Evolutionary conservation across 108 stramenopile species (phyloP).

Genomic region (Pinguiococcus pyrenoidosus): DNA sequence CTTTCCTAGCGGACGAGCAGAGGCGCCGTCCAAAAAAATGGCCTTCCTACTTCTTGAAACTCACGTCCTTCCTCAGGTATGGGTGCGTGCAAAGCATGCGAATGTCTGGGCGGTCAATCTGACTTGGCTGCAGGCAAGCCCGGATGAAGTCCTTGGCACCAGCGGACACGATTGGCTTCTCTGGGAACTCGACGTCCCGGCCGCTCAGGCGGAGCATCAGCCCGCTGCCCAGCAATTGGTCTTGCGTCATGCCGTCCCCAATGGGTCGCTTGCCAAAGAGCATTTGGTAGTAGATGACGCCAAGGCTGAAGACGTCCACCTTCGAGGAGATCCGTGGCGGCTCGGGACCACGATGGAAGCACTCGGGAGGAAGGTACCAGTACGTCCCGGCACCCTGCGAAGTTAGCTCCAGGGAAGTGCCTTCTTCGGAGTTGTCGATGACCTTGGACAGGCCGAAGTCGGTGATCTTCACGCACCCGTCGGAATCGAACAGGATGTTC

Average conservation of each 20-base stretch:
- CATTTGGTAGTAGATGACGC: slow-evolving; percentile 98
- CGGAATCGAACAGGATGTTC: slow-evolving; percentile 84
- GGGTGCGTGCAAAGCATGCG: slow-evolving; percentile 58
- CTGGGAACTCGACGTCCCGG: slow-evolving; percentile 76
- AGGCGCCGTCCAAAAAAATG: too few relatives aligned
- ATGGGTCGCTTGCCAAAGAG: slow-evolving; percentile 88
- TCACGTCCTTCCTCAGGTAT: slow-evolving; percentile 36
- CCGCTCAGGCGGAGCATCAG: slow-evolving; percentile 77
- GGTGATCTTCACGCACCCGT: slow-evolving; percentile 92
- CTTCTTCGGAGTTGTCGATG: slow-evolving; percentile 9
- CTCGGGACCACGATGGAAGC: slow-evolving; percentile 57
- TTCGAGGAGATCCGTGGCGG: slow-evolving; percentile 40
- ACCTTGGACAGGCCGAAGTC: slow-evolving; percentile 87
- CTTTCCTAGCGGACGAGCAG: too few relatives aligned
- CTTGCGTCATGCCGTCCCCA: slow-evolving; percentile 94
- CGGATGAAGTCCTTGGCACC: slow-evolving; percentile 83
- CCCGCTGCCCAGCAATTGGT: slow-evolving; percentile 61
- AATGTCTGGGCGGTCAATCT: slow-evolving; percentile 72
- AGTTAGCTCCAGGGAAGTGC: slow-evolving; percentile 88
- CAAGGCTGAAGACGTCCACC: slow-evolving; percentile 98
- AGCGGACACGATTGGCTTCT: slow-evolving; percentile 59
- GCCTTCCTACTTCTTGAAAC: too few relatives aligned
- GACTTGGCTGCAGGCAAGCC: slow-evolving; percentile 72
- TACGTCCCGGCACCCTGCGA: slow-evolving; percentile 98
- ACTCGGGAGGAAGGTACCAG: slow-evolving; percentile 99